Evolutionary conservation across 1,284 basidiomycete species (phyloP).

Genomic region (Psilocybe mexicana): DNA sequence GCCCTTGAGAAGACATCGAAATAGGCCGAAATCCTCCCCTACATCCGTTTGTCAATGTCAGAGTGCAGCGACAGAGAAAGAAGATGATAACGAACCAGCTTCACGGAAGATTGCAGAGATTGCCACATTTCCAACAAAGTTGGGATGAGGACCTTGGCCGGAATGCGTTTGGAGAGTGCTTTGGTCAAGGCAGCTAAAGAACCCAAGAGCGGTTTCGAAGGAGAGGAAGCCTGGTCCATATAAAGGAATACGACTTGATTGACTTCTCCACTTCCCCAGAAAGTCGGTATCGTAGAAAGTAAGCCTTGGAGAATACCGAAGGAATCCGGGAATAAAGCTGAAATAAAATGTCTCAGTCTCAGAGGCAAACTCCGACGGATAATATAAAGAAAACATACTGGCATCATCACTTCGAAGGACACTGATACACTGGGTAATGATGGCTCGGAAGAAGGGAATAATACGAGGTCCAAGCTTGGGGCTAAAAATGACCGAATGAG

Average conservation of each 20-base stretch:
- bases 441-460: conserved; percentile 80
- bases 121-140: conserved; percentile 63
- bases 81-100: conserved; percentile 32
- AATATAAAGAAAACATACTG: conserved; percentile 25
- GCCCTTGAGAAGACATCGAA: conserved; percentile 69
- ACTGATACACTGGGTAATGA: conserved; percentile 59
- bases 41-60: conserved; percentile 1
- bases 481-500: conserved; percentile 28
- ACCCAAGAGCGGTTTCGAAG: conserved; percentile 29
- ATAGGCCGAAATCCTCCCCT: conserved; percentile 52
- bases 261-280: conserved; percentile 69
- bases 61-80: not conserved
- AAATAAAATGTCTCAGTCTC: not conserved
- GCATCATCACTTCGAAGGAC: conserved; percentile 46
- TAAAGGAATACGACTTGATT: conserved; percentile 56
- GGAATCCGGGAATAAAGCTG: conserved; percentile 35
- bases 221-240: conserved; percentile 43
- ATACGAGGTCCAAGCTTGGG: conserved; percentile 81
- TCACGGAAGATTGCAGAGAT: conserved; percentile 28
- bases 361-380: not conserved
- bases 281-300: conserved; percentile 64
- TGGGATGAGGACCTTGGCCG: conserved; percentile 67
- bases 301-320: conserved; percentile 56
- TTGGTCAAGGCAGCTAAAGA: conserved; percentile 44
- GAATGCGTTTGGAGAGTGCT: conserved; percentile 66